Evolutionary conservation across 208 protist species (phyloP), one percentile per base, ranked within the genome.

Genomic region (Trypanosoma conorhini): DNA sequence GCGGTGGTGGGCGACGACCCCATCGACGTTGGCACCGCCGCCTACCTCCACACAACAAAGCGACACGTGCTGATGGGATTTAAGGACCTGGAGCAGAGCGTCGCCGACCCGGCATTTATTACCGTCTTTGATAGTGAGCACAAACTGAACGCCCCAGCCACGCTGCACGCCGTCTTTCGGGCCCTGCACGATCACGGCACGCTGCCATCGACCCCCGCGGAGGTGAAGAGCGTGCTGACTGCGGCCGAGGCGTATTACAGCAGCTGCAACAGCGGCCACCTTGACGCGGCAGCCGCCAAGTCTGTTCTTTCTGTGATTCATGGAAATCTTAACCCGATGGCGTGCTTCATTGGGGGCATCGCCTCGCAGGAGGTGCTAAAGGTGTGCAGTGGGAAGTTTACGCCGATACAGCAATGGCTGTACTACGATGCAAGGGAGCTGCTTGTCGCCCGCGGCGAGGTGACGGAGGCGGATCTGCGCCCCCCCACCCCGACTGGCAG

Each of bases 311-410:
- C 84, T 28, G 76, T 84, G 33, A 89, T 87, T 62, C 64, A 30
- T 12, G 97, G 97, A 31, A 78, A 88, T 48, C 76, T 99, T 28
- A 89, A 89, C 73, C 93, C 95, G 28, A 86, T 99, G 91, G 74
- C 89, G n/a, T 93, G 95, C 70, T 86, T 98, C 40, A 81, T 99
- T 63, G 98, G 98, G 59, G 94, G 96, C 44, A 78, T 99, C 68
- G 96, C 96, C 7, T 89, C 96, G 10, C 98, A 99, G 85, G 98
- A 99, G 74, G 91, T 93, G 33, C 76, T 99, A 51, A 99, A 99
- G 83, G 78, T 93, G 35, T 81, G 91, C 71, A 95, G 92, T 52
- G 95, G 95, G 28, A 99, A 99, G 87, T 99, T 98, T 79, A 94
- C 89, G 0, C 98, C 98, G 9, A 71, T 99, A n/a, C 74, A 92